Evolutionary conservation across 108 stramenopile genomes (phyloP).

Genomic region (Pseudonitzschia delicatissima): DNA sequence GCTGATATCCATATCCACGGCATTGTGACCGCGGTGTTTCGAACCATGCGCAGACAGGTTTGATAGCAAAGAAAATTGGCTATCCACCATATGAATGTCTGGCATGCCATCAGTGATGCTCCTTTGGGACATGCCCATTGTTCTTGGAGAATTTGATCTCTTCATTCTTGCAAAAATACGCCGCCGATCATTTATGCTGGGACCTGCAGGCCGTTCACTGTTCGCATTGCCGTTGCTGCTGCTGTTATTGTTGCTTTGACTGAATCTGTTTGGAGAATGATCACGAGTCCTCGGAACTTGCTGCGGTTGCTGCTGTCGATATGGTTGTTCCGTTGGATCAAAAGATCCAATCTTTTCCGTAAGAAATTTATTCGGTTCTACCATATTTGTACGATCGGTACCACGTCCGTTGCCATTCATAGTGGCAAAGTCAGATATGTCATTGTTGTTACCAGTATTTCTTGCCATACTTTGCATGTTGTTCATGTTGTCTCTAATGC

Average conservation of each 20-base stretch:
- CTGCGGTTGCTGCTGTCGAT: not conserved
- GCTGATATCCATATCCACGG: conserved; percentile 9
- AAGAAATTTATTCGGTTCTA: too few species aligned
- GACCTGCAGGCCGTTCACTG: conserved; percentile 14
- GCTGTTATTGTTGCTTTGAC: not conserved
- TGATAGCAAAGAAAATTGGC: conserved; percentile 26
- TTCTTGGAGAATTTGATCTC: conserved; percentile 29
- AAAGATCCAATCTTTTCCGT: not conserved
- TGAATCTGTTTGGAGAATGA: too few species aligned
- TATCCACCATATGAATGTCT: conserved; percentile 49
- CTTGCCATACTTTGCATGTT: too few species aligned
- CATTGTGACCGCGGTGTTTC: not conserved
- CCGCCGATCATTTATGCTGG: conserved; percentile 28
- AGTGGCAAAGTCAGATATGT: too few species aligned
- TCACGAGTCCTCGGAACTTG: too few species aligned
- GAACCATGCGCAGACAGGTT: conserved; percentile 24
- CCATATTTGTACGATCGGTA: too few species aligned
- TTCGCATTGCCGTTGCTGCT: not conserved
- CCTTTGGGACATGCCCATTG: not conserved
- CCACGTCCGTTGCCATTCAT: too few species aligned
- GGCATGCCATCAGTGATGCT: conserved; percentile 39
- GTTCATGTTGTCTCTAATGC: too few species aligned
- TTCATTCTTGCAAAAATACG: conserved; percentile 45
- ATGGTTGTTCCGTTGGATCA: not conserved
- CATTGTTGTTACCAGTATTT: too few species aligned